These are phyloP conservation scores for Amanita molliuscula DNA, from an alignment of 768 basidiomycete genomes.

Conservation along the genomic window DNA sequence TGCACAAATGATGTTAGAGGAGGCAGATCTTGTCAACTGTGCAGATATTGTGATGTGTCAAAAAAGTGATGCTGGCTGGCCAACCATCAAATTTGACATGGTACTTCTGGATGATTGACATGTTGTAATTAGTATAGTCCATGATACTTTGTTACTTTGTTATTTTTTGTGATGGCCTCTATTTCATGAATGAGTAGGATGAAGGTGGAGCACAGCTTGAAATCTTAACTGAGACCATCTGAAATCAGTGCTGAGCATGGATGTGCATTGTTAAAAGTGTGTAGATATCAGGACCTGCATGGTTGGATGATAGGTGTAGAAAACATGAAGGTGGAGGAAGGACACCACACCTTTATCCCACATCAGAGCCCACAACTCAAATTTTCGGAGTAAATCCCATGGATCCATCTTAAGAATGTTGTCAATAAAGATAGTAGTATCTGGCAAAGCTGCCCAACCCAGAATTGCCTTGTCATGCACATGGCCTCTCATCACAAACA, in stretches of 20 bases:
- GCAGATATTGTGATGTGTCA: slow-evolving; percentile 3
- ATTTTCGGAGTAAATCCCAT: neutral
- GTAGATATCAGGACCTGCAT: neutral
- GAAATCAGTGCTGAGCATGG: slow-evolving; percentile 3
- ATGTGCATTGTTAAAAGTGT: neutral
- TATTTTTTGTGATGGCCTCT: slow-evolving; percentile 1
- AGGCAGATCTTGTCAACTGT: neutral
- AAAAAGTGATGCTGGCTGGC: slow-evolving; percentile 8
- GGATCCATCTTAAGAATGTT: slow-evolving; percentile 1
- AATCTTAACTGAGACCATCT: slow-evolving; percentile 6
- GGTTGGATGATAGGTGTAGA: neutral
- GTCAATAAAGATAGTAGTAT: neutral
- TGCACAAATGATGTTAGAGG: neutral
- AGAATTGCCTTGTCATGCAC: neutral
- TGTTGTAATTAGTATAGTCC: slow-evolving; percentile 12
- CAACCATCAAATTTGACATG: slow-evolving; percentile 11
- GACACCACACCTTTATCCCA: slow-evolving; percentile 5
- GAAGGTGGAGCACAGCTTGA: neutral
- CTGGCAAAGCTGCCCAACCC: neutral
- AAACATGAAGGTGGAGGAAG: neutral
- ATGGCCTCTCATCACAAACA: neutral
- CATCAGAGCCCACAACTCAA: slow-evolving; percentile 8
- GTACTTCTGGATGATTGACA: slow-evolving; percentile 6
- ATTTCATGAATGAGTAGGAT: neutral
- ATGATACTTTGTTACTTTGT: slow-evolving; percentile 5